These are phyloP conservation scores for Xylaria sp. DNA, from an alignment of 2,329 filamentous ascomycete genomes.

Conservation along the genomic window DNA sequence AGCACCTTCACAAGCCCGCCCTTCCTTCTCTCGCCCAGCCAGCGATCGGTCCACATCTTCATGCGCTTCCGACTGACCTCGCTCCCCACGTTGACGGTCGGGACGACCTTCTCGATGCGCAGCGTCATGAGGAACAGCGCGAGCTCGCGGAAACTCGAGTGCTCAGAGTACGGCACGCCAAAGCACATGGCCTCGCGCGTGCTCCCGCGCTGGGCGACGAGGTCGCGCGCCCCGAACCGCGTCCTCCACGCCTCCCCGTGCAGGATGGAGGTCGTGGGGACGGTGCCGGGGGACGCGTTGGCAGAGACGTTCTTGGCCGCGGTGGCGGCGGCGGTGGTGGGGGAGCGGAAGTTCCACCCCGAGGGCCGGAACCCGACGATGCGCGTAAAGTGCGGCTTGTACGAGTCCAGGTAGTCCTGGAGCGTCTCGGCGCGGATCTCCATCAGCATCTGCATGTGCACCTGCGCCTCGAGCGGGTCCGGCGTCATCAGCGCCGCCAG, in stretches of 20 bases:
- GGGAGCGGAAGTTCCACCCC: constrained; percentile 85
- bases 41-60: constrained; percentile 72
- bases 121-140: constrained; percentile 92
- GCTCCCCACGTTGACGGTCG: constrained; percentile 85
- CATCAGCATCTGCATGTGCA: constrained; percentile 97
- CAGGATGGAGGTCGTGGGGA: constrained; percentile 62
- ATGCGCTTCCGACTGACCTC: constrained; percentile 66
- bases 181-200: constrained; percentile 86
- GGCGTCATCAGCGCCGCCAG: constrained; percentile 80
- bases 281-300: constrained; percentile 59
- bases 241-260: constrained; percentile 77
- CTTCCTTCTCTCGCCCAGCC: constrained; percentile 66
- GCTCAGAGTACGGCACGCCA: constrained; percentile 94
- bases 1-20: constrained; percentile 63
- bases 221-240: constrained; percentile 74
- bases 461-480: constrained; percentile 85
- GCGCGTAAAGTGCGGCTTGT: constrained; percentile 83
- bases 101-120: constrained; percentile 87
- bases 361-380: constrained; percentile 92
- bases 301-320: constrained; percentile 64
- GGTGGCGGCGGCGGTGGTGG: constrained; percentile 37
- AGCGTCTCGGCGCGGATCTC: constrained; percentile 93
- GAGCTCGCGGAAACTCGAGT: constrained; percentile 92
- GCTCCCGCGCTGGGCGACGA: constrained; percentile 84
- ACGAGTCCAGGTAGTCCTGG: constrained; percentile 84